Evolutionary conservation across 2,329 filamentous ascomycete genomes (phyloP).

Genomic region (Phyllosticta citriasiana): DNA sequence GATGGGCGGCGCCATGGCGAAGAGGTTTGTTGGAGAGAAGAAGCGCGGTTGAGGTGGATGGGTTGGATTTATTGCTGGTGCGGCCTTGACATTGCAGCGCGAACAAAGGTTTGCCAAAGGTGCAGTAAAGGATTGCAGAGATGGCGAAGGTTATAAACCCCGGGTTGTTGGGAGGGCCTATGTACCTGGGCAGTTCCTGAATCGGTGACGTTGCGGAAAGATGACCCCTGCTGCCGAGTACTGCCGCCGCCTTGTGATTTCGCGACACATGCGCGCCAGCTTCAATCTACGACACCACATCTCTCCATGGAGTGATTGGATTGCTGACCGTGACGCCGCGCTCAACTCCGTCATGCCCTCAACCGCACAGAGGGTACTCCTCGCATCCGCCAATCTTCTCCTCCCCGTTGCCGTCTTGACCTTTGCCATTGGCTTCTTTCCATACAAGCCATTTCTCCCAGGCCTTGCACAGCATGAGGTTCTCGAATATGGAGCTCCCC

Average conservation of each 20-base stretch:
- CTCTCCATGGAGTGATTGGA: slow-evolving; percentile 2
- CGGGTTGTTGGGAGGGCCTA: neutral
- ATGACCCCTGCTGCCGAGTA: neutral
- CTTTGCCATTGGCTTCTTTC: slow-evolving; percentile 91
- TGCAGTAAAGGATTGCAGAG: neutral
- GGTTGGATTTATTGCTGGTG: neutral
- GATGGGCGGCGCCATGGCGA: slow-evolving; percentile 20
- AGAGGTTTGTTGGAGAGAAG: neutral
- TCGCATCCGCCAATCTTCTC: slow-evolving; percentile 63
- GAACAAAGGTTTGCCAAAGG: neutral
- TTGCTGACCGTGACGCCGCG: neutral
- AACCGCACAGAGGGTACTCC: slow-evolving; percentile 19
- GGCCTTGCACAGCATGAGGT: slow-evolving; percentile 64
- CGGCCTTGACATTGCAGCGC: neutral
- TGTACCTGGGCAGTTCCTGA: neutral
- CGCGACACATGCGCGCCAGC: neutral
- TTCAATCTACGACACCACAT: neutral
- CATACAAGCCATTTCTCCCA: slow-evolving; percentile 87
- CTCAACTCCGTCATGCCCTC: neutral
- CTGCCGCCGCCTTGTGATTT: neutral
- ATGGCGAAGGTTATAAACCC: neutral
- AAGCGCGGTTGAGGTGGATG: neutral
- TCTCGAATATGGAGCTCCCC: slow-evolving; percentile 43
- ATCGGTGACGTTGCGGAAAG: neutral
- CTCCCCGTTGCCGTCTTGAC: slow-evolving; percentile 57